Evolutionary conservation across 495 filamentous ascomycete genomes (phyloP).

Genomic region (Tuber indicum): DNA sequence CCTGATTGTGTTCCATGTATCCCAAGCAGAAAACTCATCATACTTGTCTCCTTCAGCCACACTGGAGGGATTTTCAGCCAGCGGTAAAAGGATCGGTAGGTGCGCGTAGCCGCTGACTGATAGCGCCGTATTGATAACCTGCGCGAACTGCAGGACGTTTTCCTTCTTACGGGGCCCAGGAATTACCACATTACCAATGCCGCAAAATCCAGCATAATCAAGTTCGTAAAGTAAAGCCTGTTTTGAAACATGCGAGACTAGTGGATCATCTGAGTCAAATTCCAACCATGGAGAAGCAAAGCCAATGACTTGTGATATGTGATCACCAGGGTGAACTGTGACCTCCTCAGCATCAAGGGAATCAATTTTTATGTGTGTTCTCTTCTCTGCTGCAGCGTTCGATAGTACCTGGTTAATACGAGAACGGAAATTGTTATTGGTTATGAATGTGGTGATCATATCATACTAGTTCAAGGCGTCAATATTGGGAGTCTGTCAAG

Average conservation of each 20-base stretch:
- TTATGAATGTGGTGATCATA: constrained; percentile 84
- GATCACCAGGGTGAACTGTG: constrained; percentile 40
- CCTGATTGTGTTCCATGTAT: constrained; percentile 84
- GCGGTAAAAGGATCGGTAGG: constrained; percentile 71
- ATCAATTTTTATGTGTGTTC: constrained; percentile 48
- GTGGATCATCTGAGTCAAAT: constrained; percentile 35
- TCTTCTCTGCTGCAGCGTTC: constrained; percentile 52
- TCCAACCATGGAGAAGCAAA: constrained; percentile 42
- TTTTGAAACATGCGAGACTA: constrained; percentile 40
- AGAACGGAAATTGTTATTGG: constrained; percentile 72
- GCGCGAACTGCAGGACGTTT: constrained; percentile 62
- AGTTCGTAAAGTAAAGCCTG: constrained; percentile 78
- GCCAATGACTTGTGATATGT: constrained; percentile 37
- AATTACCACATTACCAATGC: constrained; percentile 72
- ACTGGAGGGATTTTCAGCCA: constrained; percentile 56
- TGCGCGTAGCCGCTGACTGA: constrained; percentile 66
- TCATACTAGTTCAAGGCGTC: constrained; percentile 61
- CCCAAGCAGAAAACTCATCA: constrained; percentile 57
- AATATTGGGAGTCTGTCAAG: constrained; percentile 1
- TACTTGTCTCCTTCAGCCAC: constrained; percentile 20
- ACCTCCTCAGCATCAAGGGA: constrained; percentile 38
- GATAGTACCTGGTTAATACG: constrained; percentile 50
- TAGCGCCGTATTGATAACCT: constrained; percentile 74
- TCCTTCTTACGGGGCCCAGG: constrained; percentile 56
- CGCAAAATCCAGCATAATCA: constrained; percentile 90